Evolutionary conservation across 441 rosid genomes (phyloP), one percentile per base, ranked within the genome.

Genomic region (Capsella rubella): DNA sequence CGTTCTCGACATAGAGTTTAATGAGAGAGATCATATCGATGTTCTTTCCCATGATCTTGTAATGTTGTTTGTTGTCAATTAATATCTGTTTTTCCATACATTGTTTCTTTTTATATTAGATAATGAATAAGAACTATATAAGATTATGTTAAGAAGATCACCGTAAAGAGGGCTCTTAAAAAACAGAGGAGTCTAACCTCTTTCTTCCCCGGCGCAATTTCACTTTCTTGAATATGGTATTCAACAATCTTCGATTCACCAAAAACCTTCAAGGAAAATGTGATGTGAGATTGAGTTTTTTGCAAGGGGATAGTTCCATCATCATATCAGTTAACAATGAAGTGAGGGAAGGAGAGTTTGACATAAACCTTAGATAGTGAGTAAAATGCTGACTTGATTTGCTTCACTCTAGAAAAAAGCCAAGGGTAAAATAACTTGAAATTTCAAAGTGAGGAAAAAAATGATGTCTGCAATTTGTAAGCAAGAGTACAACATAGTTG

Each of bases 361-460:
- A 57, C 42, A 39, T 47, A 54, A 63, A 87, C 97, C 96, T 90
- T 93, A 9, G 90, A 4, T 76, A 93, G 67, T 27, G 95, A 87
- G 81, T 93, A 91, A 79, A 93, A 93, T 62, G 96, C 88, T 79
- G 98, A 94, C 74, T 94, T 91, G 83, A 94, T 94, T 84, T 94
- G 93, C 78, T 85, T 83, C 77, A 90, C 85, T 86, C 97, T 94
- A 21, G 87, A 55, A 73, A 63, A 2, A 74, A 39, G 29, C 67
- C 58, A 70, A 52, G 15, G 9, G 55, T 42, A 5, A 8, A 8
- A 14, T 2, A 69, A 2, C n/a, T 35, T 4, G 21, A 15, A 8
- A 37, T 42, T 34, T 57, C 16, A 63, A 28, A 49, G 74, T 28
- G 66, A 60, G 61, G 14, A 32, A 32, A 34, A 32, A 31, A 47